Conservation (phyloP, 768 basidiomycete genomes). For the Russula foetens region DNA sequence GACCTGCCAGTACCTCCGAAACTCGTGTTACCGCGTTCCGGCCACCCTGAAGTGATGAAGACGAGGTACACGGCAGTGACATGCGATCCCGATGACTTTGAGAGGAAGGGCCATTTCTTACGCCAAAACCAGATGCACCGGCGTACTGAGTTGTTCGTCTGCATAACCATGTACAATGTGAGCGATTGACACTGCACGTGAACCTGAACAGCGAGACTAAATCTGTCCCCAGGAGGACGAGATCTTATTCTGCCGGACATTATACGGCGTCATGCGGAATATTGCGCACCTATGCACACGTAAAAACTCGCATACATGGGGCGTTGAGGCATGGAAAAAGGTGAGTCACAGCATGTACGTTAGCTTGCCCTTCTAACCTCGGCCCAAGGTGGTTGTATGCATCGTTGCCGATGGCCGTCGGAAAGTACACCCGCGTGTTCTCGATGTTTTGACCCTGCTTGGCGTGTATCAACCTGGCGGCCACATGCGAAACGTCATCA, state of each 20-base stretch:
- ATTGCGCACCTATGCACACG: conserved; percentile 76
- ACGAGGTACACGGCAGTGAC: conserved; percentile 85
- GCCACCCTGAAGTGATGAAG: conserved; percentile 65
- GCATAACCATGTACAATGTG: conserved; percentile 96
- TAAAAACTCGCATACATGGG: conserved; percentile 92
- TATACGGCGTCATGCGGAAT: conserved; percentile 92
- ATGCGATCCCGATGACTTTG: conserved; percentile 90
- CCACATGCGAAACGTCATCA: conserved; percentile 55
- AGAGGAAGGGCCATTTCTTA: conserved; percentile 73
- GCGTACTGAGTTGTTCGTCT: conserved; percentile 86
- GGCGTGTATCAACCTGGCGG: conserved; percentile 82
- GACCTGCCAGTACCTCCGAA: conserved; percentile 80
- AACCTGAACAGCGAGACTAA: conserved; percentile 1
- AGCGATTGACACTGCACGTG: conserved; percentile 25
- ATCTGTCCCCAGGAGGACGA: conserved; percentile 63
- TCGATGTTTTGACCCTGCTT: conserved; percentile 84
- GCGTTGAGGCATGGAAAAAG: conserved; percentile 95
- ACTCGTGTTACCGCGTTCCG: conserved; percentile 63
- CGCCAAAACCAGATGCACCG: conserved; percentile 75
- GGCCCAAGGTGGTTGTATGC: conserved; percentile 75
- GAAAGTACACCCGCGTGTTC: conserved; percentile 73
- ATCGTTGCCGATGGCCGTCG: conserved; percentile 86
- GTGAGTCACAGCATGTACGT: conserved; percentile 26
- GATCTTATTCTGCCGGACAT: conserved; percentile 81
- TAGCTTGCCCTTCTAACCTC: not conserved